Evolutionary conservation across 1,284 basidiomycete species (phyloP), one percentile per base, ranked within the genome.

Genomic region (Apiotrichum montevideense): DNA sequence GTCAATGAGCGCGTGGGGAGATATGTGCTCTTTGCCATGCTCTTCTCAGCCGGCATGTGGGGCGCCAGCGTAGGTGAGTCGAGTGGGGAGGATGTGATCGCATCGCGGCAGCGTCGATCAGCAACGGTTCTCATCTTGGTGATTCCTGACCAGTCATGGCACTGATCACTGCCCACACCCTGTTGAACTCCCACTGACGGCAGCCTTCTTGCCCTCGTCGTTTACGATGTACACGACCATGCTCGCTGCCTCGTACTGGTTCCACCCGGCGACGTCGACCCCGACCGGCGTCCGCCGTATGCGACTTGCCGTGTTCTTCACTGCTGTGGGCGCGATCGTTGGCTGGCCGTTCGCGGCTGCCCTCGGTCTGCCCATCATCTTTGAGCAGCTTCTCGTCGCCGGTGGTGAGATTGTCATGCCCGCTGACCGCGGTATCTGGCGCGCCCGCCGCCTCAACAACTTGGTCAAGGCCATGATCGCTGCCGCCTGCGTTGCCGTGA

Each of bases 331-430:
- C 3, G 90, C 87, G 2, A 84, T 98, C 49, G 81, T 95, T 39
- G 96, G 95, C 14, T 98, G 96, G 96, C 96, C 96, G 1, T 99
- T 98, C 72, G 83, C 89, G 9, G 81, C 93, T 3, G 85, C 90
- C 0, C 80, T 98, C 4, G 84, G 90, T 0, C 73, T 95, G 11
- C 96, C 96, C 0, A 96, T 95, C 66, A 85, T 96, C 3, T 71
- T 91, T 55, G 96, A 98, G 72, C 91, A 98, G 73, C 79, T 98
- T 14, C 87, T 93, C 69, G 69, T 96, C 11, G 82, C 80, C 48
- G 87, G 87, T 11, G 84, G 82, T 6, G 90, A 94, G 68, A 79
- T 80, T 45, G 84, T 90, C n/a, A 72, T 81, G 2, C 73, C 83
- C 0, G 76, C 80, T 35, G 79, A 76, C 14, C 57, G 58, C n/a